phyloP scores from a whole-genome alignment of 148 eudicot species.

The Hydrangea macrophylla region DNA sequence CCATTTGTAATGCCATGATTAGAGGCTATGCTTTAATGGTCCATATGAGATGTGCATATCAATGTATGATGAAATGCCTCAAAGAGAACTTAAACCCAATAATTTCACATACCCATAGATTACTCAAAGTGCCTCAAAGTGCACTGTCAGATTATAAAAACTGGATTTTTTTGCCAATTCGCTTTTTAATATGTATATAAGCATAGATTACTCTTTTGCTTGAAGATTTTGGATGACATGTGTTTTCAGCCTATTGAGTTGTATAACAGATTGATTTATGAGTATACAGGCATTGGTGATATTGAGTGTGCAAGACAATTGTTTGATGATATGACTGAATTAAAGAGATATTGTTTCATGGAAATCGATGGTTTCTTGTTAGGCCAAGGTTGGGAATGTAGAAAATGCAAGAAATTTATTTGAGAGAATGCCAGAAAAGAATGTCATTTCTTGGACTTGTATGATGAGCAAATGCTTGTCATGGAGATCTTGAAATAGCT shows the following conservation, averaged over 20 bases:
- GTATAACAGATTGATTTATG: conserved; percentile 30
- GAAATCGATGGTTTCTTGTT: conserved; percentile 34
- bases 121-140: conserved; percentile 12
- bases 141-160: conserved; percentile 25
- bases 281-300: conserved; percentile 18
- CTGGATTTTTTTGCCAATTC: conserved; percentile 28
- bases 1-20: conserved; percentile 40
- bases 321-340: conserved; percentile 34
- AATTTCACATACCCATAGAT: conserved; percentile 41
- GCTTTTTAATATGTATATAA: conserved; percentile 24
- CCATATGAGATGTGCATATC: conserved; percentile 24
- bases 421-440: conserved; percentile 29
- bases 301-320: conserved; percentile 16
- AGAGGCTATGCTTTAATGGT: conserved; percentile 44
- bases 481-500: conserved; percentile 26
- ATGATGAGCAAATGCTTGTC: conserved; percentile 26
- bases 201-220: conserved; percentile 8
- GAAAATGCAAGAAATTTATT: conserved; percentile 24
- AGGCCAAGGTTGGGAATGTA: conserved; percentile 21
- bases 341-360: conserved; percentile 35
- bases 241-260: conserved; percentile 20
- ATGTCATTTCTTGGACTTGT: conserved; percentile 35
- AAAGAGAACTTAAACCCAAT: conserved; percentile 32
- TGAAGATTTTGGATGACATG: conserved; percentile 31
- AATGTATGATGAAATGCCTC: conserved; percentile 30